Base-by-base conservation (phyloP, 257 asterid species). In the Salvia hispanica region DNA sequence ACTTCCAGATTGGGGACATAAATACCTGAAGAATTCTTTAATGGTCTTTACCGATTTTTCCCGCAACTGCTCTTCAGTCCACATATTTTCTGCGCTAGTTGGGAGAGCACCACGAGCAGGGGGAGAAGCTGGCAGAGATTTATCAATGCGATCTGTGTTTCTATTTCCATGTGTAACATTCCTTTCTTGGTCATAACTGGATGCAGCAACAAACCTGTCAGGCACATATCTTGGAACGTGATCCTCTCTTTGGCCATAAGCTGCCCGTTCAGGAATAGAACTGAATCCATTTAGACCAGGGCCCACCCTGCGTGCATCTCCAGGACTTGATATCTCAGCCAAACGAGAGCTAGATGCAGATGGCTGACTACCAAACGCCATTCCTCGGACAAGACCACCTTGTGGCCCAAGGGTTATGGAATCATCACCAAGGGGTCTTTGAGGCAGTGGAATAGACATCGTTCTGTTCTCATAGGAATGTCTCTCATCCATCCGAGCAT, bases 321-420 rank as follows among this genome's bases (percentile, higher is more conserved):
- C 92, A 65, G 84, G 59, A 74, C 63, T 74, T 28, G 79, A 33
- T 37, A 71, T 69, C 54, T 81, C 91, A 78, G 80, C 64, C 39
- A 74, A 67, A 25, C 66, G 79, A 69, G 58, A 46, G 50, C 56
- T 76, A 12, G 85, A 70, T 14, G 78, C 62, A 5, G 95, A 81
- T 69, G 83, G 75, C 52, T 77, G 95, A 57, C 90, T 95, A 72
- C 92, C 81, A 76, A 80, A 84, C 74, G 84, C 84, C 91, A 87
- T 89, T 64, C 96, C 95, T 66, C 83, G 78, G 3, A 79, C 94
- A 72, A 92, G 96, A 60, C 98, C 97, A 31, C 98, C 98, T 73
- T 93, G 98, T 31, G 97, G 98, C 63, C 97, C 98, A 75, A 93
- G 95, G 47, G 96, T 84, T 67, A 90, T 81, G 47, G 85, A 69